A percentile compares a stretch with the other conserved stretches of the same genome.
Evolutionary conservation across 805 yeast genomes (phyloP).

Genomic region (Metschnikowia aberdeeniae): DNA sequence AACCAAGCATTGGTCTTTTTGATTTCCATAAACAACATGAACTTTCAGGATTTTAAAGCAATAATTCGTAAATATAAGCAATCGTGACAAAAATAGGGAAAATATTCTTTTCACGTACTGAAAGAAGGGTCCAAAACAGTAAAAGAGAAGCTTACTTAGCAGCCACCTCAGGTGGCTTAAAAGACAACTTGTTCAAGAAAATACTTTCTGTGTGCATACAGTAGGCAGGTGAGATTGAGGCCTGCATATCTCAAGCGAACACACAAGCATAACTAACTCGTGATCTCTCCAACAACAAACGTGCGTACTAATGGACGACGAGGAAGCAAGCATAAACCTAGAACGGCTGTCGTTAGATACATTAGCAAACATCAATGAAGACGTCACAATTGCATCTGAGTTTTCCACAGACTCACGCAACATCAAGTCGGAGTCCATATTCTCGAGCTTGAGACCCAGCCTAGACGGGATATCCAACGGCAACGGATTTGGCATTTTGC

Average conservation of each 20-base stretch:
- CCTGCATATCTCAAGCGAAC: slow-evolving; percentile 4
- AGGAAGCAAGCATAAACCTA: slow-evolving; percentile 8
- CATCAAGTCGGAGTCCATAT: slow-evolving; percentile 13
- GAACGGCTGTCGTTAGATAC: slow-evolving; percentile 17
- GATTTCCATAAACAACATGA: no score
- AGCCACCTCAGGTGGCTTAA: no score
- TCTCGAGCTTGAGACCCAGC: slow-evolving; percentile 16
- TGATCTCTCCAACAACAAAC: background rate
- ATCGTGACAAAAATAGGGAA: no score
- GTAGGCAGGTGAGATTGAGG: background rate
- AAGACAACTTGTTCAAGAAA: no score
- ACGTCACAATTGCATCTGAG: slow-evolving; percentile 15
- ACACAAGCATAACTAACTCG: slow-evolving; percentile 2
- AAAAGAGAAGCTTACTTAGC: no score
- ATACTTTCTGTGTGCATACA: no score
- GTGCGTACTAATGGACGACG: slow-evolving; percentile 11
- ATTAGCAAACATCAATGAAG: slow-evolving; percentile 16
- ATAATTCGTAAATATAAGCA: no score
- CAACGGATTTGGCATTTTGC: slow-evolving; percentile 15
- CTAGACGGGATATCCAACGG: slow-evolving; percentile 13
- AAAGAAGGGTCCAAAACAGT: no score
- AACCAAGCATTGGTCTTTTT: no score
- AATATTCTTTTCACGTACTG: no score
- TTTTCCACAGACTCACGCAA: slow-evolving; percentile 10
- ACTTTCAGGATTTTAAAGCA: no score